Conservation (phyloP, 129 eudicot genomes). For the Saposhnikovia divaricata region DNA sequence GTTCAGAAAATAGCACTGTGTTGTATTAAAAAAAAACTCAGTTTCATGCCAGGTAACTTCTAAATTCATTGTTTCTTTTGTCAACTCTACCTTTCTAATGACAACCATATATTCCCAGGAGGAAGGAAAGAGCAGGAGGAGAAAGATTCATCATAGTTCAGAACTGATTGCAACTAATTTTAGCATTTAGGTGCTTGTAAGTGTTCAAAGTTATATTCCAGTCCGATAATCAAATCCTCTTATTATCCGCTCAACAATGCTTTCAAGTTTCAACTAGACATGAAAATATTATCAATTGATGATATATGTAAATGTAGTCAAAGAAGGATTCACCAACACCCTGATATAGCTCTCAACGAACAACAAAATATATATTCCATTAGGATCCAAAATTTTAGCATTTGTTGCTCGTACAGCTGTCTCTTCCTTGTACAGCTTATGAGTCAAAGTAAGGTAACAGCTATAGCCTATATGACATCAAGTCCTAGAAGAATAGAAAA, state of each 20-base stretch:
- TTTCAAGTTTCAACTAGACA: neutral
- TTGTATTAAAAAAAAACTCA: neutral
- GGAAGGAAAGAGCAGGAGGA: neutral
- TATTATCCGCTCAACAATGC: neutral
- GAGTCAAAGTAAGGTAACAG: neutral
- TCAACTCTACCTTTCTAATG: neutral
- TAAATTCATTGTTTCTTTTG: neutral
- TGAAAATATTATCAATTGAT: neutral
- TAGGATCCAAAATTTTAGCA: neutral
- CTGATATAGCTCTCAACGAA: neutral
- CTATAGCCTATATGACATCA: neutral
- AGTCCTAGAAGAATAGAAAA: neutral
- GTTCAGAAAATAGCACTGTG: neutral
- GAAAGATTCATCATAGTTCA: neutral
- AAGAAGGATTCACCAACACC: neutral
- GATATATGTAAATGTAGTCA: neutral
- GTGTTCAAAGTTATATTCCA: neutral
- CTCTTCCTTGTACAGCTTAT: neutral
- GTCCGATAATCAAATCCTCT: neutral
- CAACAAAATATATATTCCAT: neutral
- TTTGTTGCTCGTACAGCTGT: neutral
- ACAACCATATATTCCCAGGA: neutral
- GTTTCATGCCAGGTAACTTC: neutral
- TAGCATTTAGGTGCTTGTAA: neutral
- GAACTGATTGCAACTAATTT: neutral